These are phyloP conservation scores for Colletotrichum filicis DNA, from an alignment of 2,329 filamentous ascomycete genomes.

Conservation along the genomic window DNA sequence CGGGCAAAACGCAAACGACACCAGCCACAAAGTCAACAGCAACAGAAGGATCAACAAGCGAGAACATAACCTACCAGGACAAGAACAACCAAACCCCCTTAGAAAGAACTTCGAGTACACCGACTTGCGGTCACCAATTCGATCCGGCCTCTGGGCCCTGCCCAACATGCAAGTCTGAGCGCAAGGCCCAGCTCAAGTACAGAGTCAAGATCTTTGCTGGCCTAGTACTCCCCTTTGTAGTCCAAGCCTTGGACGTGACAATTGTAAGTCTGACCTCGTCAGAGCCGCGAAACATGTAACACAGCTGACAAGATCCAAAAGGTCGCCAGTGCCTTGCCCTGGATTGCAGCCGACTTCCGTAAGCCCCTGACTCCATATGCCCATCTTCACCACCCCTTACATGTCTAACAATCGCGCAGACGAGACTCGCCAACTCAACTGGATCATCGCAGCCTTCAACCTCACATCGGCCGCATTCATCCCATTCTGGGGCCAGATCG, in stretches of 20 bases:
- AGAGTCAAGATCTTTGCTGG: constrained; percentile 70
- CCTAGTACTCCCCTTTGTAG: constrained; percentile 68
- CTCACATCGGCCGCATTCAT: constrained; percentile 75
- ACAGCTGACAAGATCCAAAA: constrained; percentile 17
- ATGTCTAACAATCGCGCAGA: constrained; percentile 43
- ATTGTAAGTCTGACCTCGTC: constrained; percentile 51
- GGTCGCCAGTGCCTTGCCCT: constrained; percentile 52
- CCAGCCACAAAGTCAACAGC: background rate
- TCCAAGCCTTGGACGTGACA: constrained; percentile 72
- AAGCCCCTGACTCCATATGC: constrained; percentile 9
- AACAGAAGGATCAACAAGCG: background rate
- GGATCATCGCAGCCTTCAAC: constrained; percentile 77
- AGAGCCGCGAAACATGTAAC: background rate
- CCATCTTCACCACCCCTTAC: background rate
- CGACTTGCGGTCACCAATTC: constrained; percentile 13
- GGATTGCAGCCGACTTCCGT: constrained; percentile 71
- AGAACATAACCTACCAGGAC: background rate
- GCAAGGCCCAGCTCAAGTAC: constrained; percentile 50
- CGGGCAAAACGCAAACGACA: background rate
- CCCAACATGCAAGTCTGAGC: constrained; percentile 46
- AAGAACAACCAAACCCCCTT: background rate
- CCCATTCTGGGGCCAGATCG: constrained; percentile 72
- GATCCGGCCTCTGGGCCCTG: constrained; percentile 37
- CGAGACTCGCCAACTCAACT: constrained; percentile 69
- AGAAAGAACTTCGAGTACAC: background rate